Conservation (phyloP, 1,284 basidiomycete genomes). For the Mycosarcoma mackinlayi region DNA sequence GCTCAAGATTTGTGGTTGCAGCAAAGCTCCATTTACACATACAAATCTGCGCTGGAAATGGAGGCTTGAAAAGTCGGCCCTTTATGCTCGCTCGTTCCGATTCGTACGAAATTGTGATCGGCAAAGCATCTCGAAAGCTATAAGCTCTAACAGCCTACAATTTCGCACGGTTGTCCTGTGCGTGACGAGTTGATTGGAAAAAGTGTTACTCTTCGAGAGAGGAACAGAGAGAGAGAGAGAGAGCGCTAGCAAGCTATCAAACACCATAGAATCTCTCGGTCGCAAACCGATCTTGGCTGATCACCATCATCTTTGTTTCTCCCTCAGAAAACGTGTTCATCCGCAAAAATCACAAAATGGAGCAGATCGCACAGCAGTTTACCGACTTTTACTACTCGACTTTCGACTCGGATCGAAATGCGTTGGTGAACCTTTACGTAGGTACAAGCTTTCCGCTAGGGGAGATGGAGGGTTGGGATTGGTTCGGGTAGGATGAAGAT, state of each 20-base stretch:
- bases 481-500: neutral
- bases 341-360: conserved; percentile 45
- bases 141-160: no score
- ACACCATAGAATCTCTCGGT: no score
- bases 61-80: no score
- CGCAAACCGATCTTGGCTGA: no score
- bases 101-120: neutral
- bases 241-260: no score
- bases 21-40: no score
- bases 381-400: conserved; percentile 69
- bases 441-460: conserved; percentile 58
- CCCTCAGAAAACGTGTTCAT: conserved; percentile 8
- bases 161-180: neutral
- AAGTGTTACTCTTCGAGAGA: neutral
- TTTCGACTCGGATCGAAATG: conserved; percentile 76
- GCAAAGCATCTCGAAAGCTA: no score
- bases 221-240: neutral
- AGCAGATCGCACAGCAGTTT: conserved; percentile 65
- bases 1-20: no score
- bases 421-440: conserved; percentile 80
- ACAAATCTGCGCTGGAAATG: no score
- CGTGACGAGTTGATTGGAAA: neutral
- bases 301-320: no score
- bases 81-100: neutral
- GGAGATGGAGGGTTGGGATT: neutral